phyloP scores from a whole-genome alignment of 2,329 filamentous ascomycete species.

The Aspergillus udagawae region DNA sequence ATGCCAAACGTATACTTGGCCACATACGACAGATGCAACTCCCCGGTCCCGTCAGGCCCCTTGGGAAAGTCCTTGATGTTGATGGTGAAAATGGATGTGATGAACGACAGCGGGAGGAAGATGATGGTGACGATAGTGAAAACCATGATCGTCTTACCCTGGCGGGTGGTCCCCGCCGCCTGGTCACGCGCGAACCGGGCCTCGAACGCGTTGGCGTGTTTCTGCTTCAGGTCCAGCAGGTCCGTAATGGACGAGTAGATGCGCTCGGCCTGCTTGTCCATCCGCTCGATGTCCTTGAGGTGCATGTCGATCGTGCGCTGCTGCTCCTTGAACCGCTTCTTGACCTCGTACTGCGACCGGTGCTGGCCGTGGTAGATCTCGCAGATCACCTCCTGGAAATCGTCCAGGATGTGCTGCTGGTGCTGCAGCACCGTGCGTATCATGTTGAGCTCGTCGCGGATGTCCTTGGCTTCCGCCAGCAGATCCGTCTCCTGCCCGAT shows the following conservation, averaged over 20 bases:
- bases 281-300: constrained; percentile 57
- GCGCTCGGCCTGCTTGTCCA: constrained; percentile 59
- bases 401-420: constrained; percentile 32
- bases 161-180: constrained; percentile 56
- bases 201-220: constrained; percentile 65
- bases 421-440: constrained; percentile 44
- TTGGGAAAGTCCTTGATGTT: constrained; percentile 49
- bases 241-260: constrained; percentile 60
- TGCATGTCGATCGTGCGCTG: constrained; percentile 55
- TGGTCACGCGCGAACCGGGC: constrained; percentile 57
- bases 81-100: constrained; percentile 54
- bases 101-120: constrained; percentile 54
- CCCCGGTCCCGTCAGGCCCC: constrained; percentile 22
- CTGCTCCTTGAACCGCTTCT: constrained; percentile 55
- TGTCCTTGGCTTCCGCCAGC: constrained; percentile 62
- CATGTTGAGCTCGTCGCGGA: constrained; percentile 64
- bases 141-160: constrained; percentile 56
- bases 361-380: constrained; percentile 33
- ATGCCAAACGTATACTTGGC: constrained; percentile 55
- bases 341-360: constrained; percentile 45
- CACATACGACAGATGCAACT: constrained; percentile 49
- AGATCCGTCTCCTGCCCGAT: constrained; percentile 60
- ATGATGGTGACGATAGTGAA: constrained; percentile 59
- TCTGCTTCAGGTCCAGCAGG: constrained; percentile 64
- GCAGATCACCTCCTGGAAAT: constrained; percentile 34